These are phyloP conservation scores for Pneumocystis carinii DNA, from an alignment of 1,139 yeast species.

Conservation along the genomic window DNA sequence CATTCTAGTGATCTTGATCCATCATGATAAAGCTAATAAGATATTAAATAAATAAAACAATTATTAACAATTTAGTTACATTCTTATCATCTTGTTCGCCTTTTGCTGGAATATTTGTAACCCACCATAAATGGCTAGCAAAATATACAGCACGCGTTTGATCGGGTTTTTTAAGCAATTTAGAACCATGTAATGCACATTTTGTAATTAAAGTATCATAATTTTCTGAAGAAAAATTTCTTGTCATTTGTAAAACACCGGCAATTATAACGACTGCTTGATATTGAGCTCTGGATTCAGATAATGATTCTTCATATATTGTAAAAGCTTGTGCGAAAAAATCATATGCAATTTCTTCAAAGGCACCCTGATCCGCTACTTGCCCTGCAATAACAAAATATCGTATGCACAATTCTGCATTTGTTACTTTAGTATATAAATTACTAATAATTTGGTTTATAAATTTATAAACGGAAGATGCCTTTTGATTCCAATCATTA, in stretches of 20 bases:
- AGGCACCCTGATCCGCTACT: constrained; percentile 59
- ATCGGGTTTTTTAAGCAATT: constrained; percentile 76
- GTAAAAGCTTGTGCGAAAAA: constrained; percentile 78
- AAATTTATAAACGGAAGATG: constrained; percentile 50
- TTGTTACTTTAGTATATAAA: constrained; percentile 35
- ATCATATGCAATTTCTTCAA: constrained; percentile 65
- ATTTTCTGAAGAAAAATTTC: constrained; percentile 46
- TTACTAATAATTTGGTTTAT: constrained; percentile 60
- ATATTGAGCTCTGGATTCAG: constrained; percentile 47
- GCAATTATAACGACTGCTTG: constrained; percentile 42
- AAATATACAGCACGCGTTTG: constrained; percentile 83
- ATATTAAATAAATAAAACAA: not conserved
- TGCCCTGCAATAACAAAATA: constrained; percentile 34
- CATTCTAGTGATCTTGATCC: constrained; percentile 54
- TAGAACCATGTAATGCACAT: constrained; percentile 75
- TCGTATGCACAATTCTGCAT: constrained; percentile 37
- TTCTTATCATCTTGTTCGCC: not conserved
- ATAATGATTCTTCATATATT: constrained; percentile 66
- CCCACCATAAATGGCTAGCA: constrained; percentile 93
- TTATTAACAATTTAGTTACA: constrained; percentile 13
- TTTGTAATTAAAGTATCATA: constrained; percentile 73
- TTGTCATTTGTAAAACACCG: constrained; percentile 45
- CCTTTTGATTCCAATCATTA: constrained; percentile 23
- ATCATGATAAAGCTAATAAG: constrained; percentile 31
- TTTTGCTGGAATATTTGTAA: constrained; percentile 22